Conservation (phyloP, 345 rosid species). For the Corymbia maculata region DNA sequence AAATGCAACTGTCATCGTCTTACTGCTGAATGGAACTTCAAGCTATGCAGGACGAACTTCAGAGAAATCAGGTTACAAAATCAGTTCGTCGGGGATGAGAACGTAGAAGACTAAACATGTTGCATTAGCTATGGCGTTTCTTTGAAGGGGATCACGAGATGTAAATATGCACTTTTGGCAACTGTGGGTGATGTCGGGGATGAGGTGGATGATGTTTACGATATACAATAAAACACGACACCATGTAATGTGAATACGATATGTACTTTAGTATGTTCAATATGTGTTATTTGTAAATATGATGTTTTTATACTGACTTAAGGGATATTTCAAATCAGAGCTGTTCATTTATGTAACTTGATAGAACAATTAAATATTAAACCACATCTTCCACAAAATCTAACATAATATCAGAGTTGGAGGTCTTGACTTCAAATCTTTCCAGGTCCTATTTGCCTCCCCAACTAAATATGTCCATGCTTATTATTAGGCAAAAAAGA, state of each 20-base stretch:
- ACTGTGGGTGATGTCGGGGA: background rate
- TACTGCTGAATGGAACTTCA: background rate
- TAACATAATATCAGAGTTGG: too few species aligned
- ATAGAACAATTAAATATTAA: too few species aligned
- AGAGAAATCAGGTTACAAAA: background rate
- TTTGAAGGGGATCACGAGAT: background rate
- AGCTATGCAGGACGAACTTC: background rate
- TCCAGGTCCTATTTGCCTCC: too few species aligned
- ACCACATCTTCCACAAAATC: too few species aligned
- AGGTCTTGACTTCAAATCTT: too few species aligned
- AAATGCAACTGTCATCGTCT: background rate
- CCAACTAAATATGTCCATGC: too few species aligned
- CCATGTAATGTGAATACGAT: background rate
- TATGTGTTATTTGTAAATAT: background rate
- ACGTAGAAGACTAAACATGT: background rate
- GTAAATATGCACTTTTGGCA: background rate
- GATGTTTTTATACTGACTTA: fast-evolving
- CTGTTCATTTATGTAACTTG: fast-evolving
- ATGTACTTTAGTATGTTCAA: background rate
- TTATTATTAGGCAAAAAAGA: too few species aligned
- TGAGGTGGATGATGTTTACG: background rate
- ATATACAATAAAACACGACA: too few species aligned
- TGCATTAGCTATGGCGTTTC: background rate
- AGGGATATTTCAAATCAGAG: background rate
- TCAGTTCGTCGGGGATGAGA: background rate